Evolutionary conservation across 768 basidiomycete genomes (phyloP).

Genomic region (Roridomyces roridus): DNA sequence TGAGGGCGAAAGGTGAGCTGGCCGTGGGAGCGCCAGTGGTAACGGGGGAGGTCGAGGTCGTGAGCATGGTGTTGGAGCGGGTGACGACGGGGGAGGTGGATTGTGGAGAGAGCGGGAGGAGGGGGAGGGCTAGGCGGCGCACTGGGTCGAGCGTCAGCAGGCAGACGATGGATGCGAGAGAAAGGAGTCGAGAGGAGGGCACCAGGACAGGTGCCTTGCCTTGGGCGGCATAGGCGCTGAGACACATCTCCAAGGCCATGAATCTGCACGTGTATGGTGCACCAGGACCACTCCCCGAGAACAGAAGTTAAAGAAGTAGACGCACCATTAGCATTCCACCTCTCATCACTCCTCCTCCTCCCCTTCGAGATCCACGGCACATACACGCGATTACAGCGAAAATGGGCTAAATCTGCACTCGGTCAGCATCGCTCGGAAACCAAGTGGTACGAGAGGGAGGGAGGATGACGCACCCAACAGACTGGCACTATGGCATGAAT

Average conservation of each 20-base stretch:
- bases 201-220: not conserved
- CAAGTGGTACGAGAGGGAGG: not conserved
- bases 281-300: not conserved
- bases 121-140: slow-evolving; percentile 10
- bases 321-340: slow-evolving; percentile 40
- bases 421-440: not conserved
- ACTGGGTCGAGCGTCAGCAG: not conserved
- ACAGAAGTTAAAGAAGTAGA: not conserved
- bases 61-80: not conserved
- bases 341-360: slow-evolving; percentile 38
- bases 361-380: slow-evolving; percentile 56
- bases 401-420: slow-evolving; percentile 47
- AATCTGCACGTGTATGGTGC: not conserved
- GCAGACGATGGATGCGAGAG: not conserved
- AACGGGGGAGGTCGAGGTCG: not conserved
- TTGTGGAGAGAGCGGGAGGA: slow-evolving; percentile 5
- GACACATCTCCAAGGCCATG: too few relatives aligned
- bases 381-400: slow-evolving; percentile 50
- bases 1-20: too few relatives aligned
- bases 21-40: not conserved
- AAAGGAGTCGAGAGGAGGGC: not conserved
- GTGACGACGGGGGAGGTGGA: not conserved
- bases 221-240: slow-evolving; percentile 8
- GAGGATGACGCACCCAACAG: slow-evolving; percentile 38
- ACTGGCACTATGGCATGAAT: slow-evolving; percentile 49